Evolutionary conservation across 805 yeast genomes (phyloP).

Genomic region (Kazachstania martiniae): DNA sequence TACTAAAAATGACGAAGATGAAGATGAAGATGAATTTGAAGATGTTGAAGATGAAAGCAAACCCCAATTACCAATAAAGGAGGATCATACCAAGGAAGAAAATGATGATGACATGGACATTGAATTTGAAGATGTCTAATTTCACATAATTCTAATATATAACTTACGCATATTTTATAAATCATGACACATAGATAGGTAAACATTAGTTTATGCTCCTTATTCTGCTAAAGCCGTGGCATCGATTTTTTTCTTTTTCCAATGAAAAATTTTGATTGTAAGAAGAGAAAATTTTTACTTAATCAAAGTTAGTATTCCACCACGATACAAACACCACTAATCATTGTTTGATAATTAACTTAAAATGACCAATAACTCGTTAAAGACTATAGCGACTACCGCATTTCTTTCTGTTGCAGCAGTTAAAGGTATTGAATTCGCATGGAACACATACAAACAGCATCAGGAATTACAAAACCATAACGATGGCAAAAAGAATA

Average conservation of each 20-base stretch:
- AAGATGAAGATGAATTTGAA: constrained; percentile 13
- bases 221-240: not conserved
- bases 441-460: constrained; percentile 15
- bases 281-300: too few species aligned
- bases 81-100: constrained; percentile 8
- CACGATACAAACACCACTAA: too few species aligned
- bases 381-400: constrained; percentile 25
- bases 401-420: constrained; percentile 25
- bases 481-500: not conserved
- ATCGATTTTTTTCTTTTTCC: not conserved
- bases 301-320: too few species aligned
- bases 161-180: not conserved
- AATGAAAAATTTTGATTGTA: not conserved
- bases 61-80: not conserved
- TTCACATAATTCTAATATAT: not conserved
- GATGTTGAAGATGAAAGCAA: constrained; percentile 10
- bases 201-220: not conserved
- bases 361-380: constrained; percentile 7
- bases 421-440: constrained; percentile 22
- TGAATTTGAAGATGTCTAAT: constrained; percentile 27
- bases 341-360: too few species aligned
- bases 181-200: not conserved
- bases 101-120: constrained; percentile 27
- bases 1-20: constrained; percentile 14
- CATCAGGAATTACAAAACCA: not conserved